Evolutionary conservation across 2,329 filamentous ascomycete species (phyloP).

Genomic region (Cercospora beticola): DNA sequence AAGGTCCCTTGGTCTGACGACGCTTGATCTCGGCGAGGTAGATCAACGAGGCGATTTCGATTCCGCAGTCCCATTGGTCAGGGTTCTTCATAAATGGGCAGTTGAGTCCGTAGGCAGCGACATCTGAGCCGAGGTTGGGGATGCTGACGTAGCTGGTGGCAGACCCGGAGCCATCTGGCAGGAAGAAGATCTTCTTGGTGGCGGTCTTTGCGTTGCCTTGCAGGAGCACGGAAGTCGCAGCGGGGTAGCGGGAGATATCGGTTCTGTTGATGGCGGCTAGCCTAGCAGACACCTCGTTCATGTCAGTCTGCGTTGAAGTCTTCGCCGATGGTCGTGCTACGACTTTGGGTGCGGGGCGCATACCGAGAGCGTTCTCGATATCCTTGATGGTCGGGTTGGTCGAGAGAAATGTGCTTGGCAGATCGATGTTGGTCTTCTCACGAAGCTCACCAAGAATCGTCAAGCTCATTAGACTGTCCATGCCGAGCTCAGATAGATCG

Average conservation of each 20-base stretch:
- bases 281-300: slow-evolving; percentile 52
- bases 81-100: slow-evolving; percentile 71
- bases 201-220: slow-evolving; percentile 58
- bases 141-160: slow-evolving; percentile 68
- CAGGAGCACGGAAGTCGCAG: slow-evolving; percentile 57
- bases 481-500: slow-evolving; percentile 60
- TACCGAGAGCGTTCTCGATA: slow-evolving; percentile 64
- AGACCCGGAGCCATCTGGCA: slow-evolving; percentile 56
- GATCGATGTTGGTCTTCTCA: slow-evolving; percentile 52
- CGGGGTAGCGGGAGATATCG: slow-evolving; percentile 47
- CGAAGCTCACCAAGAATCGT: slow-evolving; percentile 53
- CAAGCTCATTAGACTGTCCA: slow-evolving; percentile 56
- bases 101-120: slow-evolving; percentile 59
- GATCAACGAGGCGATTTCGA: slow-evolving; percentile 63
- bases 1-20: slow-evolving; percentile 64
- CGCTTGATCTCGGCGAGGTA: slow-evolving; percentile 70
- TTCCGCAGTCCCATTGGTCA: slow-evolving; percentile 63
- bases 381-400: slow-evolving; percentile 63
- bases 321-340: slow-evolving; percentile 23
- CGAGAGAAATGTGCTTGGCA: slow-evolving; percentile 57
- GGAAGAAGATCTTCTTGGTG: slow-evolving; percentile 55
- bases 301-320: slow-evolving; percentile 36
- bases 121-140: slow-evolving; percentile 53
- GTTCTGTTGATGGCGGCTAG: slow-evolving; percentile 39
- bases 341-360: slow-evolving; percentile 42